Evolutionary conservation across 176 grass and related monocot genomes (phyloP).

Genomic region (Lolium perenne): DNA sequence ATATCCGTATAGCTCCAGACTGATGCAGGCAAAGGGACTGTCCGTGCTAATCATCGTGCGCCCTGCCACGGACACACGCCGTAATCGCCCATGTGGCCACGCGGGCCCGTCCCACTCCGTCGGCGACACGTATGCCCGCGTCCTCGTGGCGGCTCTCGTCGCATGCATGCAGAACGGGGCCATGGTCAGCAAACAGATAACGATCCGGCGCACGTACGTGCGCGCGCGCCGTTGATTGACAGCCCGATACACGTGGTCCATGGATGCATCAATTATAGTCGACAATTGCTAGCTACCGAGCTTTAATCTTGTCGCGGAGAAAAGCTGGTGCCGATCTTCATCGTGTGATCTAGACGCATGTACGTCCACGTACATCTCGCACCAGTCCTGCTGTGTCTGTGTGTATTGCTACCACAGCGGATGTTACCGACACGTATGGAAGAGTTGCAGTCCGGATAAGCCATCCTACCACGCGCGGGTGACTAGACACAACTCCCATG

Average conservation of each 20-base stretch:
- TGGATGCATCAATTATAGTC: not conserved
- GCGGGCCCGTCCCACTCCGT: not conserved
- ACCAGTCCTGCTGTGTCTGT: too few species aligned
- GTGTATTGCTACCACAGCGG: not conserved
- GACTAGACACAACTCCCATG: not conserved
- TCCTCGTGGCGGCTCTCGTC: not conserved
- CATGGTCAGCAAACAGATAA: conserved; percentile 25
- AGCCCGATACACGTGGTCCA: not conserved
- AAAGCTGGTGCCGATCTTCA: not conserved
- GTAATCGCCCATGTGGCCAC: not conserved
- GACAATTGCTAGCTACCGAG: not conserved
- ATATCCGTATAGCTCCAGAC: too few species aligned
- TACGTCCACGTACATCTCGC: not conserved
- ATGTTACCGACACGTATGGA: not conserved
- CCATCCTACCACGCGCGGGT: not conserved
- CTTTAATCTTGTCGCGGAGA: conserved; percentile 11
- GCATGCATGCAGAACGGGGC: not conserved
- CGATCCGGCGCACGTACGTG: conserved; percentile 24
- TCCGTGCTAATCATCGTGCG: not conserved
- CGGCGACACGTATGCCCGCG: conserved; percentile 11
- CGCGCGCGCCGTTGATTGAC: not conserved
- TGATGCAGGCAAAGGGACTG: too few species aligned
- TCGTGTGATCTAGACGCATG: not conserved
- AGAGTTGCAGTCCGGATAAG: not conserved
- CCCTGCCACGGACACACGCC: not conserved